Evolutionary conservation across 305 asterid species (phyloP).

Genomic region (Fraxinus nigra): DNA sequence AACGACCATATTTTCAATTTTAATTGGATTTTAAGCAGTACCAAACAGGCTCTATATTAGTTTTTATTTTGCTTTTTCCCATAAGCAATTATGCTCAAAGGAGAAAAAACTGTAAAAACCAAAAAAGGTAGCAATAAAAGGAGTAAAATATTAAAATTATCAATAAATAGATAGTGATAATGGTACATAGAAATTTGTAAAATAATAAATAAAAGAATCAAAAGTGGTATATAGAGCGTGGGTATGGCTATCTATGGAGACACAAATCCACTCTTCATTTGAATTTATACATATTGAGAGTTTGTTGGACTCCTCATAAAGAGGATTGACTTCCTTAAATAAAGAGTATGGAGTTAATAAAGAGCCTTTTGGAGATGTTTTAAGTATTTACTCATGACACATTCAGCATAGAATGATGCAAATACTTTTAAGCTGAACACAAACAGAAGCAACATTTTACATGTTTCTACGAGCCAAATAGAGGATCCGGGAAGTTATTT

Average conservation of each 20-base stretch:
- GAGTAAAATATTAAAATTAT: neutral
- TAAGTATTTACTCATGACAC: slow-evolving; percentile 14
- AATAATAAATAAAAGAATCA: neutral
- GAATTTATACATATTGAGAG: neutral
- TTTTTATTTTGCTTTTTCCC: neutral
- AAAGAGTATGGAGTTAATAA: neutral
- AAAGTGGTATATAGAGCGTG: neutral
- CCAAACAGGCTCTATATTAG: too few relatives aligned
- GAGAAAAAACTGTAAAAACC: neutral
- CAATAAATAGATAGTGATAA: neutral
- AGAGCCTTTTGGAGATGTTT: neutral
- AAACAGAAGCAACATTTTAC: slow-evolving; percentile 46
- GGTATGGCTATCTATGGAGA: neutral
- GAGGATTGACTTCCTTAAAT: neutral
- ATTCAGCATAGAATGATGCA: neutral
- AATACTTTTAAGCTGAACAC: slow-evolving; percentile 12
- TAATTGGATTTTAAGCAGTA: too few relatives aligned
- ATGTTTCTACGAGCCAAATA: slow-evolving; percentile 77
- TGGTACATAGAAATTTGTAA: neutral
- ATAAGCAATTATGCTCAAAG: neutral
- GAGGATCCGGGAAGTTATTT: slow-evolving; percentile 69
- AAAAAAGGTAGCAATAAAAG: neutral
- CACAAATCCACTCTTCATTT: neutral
- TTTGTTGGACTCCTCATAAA: neutral
- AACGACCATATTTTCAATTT: too few relatives aligned